These are phyloP conservation scores for Bremia lactucae DNA, from an alignment of 352 stramenopile species.

Conservation along the genomic window DNA sequence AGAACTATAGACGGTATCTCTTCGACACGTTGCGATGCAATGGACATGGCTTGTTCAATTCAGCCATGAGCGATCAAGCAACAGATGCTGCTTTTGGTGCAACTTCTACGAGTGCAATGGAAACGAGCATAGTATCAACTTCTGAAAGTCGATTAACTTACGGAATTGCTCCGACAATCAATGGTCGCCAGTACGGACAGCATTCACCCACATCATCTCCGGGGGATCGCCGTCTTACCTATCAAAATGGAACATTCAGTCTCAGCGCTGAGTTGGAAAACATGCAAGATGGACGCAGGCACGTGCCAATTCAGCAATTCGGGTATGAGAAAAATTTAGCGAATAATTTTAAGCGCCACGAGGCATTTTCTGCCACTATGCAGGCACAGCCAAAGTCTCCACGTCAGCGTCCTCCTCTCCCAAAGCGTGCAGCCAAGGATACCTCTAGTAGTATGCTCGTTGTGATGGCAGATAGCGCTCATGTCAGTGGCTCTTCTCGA, in stretches of 20 bases:
- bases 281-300: constrained; percentile 7
- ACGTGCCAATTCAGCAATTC: constrained; percentile 4
- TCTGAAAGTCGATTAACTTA: constrained; percentile 4
- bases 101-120: too few species aligned
- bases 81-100: constrained; percentile 1
- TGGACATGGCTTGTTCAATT: constrained; percentile 8
- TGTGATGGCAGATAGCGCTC: constrained; percentile 8
- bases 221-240: constrained; percentile 3
- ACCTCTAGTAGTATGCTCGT: constrained; percentile 6
- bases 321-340: constrained; percentile 7
- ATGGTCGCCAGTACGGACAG: constrained; percentile 7
- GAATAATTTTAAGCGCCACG: constrained; percentile 3
- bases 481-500: constrained; percentile 4
- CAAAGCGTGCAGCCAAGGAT: constrained; percentile 53
- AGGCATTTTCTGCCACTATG: constrained; percentile 5
- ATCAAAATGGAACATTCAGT: constrained; percentile 3
- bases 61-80: neutral
- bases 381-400: constrained; percentile 14
- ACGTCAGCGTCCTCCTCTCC: constrained; percentile 4
- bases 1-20: constrained; percentile 28
- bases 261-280: constrained; percentile 5
- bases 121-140: too few species aligned
- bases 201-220: constrained; percentile 6
- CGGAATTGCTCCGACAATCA: constrained; percentile 4
- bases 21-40: constrained; percentile 22